These are phyloP conservation scores for Backusella luteola DNA, from an alignment of 192 early-diverging fungal genomes.

Conservation along the genomic window DNA sequence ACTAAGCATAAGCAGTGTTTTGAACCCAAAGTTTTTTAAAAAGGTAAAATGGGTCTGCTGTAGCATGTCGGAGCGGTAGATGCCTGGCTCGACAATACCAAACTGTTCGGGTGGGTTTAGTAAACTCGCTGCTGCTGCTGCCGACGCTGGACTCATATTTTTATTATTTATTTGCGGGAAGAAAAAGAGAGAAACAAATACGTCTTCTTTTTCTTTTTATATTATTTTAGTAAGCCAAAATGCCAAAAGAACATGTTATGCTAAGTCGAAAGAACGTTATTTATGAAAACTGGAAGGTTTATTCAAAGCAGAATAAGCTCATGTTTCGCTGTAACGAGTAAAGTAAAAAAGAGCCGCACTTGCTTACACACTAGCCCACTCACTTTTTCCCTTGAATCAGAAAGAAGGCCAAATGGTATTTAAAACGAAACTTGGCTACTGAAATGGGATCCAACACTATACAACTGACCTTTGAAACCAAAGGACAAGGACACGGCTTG, in stretches of 20 bases:
- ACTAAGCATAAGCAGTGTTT: slow-evolving; percentile 79
- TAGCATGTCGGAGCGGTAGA: slow-evolving; percentile 84
- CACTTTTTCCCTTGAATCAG: background rate
- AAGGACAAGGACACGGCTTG: slow-evolving; percentile 31
- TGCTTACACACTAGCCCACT: background rate
- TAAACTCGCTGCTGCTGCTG: slow-evolving; percentile 19
- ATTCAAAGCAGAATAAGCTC: slow-evolving; percentile 30
- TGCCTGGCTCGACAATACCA: slow-evolving; percentile 84
- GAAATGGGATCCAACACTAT: slow-evolving; percentile 21
- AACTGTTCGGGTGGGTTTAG: slow-evolving; percentile 78
- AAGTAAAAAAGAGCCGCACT: background rate
- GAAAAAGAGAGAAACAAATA: background rate
- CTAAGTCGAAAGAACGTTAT: slow-evolving; percentile 15
- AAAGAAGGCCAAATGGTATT: slow-evolving; percentile 40
- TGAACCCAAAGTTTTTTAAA: slow-evolving; percentile 72
- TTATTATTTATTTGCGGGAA: background rate
- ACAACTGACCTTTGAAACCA: slow-evolving; percentile 32
- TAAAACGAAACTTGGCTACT: slow-evolving; percentile 26
- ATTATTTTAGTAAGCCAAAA: background rate
- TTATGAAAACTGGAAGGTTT: slow-evolving; percentile 46
- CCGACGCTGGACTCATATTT: background rate
- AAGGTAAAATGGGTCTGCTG: slow-evolving; percentile 75
- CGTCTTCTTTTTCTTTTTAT: background rate
- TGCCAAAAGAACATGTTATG: slow-evolving; percentile 16
- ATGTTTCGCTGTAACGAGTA: slow-evolving; percentile 41